These are phyloP conservation scores for Daucus carota DNA, from an alignment of 129 eudicot species.

Conservation along the genomic window DNA sequence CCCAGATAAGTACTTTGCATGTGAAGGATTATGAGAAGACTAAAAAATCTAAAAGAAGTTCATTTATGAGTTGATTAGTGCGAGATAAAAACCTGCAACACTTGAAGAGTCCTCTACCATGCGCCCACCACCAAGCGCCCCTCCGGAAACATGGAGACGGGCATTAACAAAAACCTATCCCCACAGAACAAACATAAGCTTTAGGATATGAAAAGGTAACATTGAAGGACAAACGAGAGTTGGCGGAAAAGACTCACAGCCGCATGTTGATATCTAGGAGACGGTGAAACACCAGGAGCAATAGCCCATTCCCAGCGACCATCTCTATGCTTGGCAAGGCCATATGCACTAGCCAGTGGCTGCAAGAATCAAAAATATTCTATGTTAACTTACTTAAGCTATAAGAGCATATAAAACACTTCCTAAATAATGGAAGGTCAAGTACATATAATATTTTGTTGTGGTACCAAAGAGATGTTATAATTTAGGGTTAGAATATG, in stretches of 20 bases:
- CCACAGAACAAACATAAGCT: not conserved
- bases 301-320: slow-evolving; percentile 99
- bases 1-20: not conserved
- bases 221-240: not conserved
- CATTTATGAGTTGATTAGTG: slow-evolving; percentile 5
- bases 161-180: slow-evolving; percentile 96
- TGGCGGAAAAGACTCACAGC: slow-evolving; percentile 48
- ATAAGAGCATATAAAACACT: not conserved
- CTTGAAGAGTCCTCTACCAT: slow-evolving; percentile 99
- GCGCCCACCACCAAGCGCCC: slow-evolving; percentile 99
- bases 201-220: not conserved
- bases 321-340: slow-evolving; percentile 95
- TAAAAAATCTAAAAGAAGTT: not conserved
- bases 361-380: slow-evolving; percentile 17
- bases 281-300: slow-evolving; percentile 99
- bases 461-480: too few relatives aligned
- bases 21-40: not conserved
- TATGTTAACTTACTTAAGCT: not conserved
- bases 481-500: too few relatives aligned
- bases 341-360: slow-evolving; percentile 94
- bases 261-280: slow-evolving; percentile 95
- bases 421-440: too few relatives aligned
- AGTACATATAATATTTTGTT: too few relatives aligned
- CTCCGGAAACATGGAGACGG: slow-evolving; percentile 98
- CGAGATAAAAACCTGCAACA: slow-evolving; percentile 64